Conservation (phyloP, 23 red algal species). For the Gracilaria vermiculophylla region DNA sequence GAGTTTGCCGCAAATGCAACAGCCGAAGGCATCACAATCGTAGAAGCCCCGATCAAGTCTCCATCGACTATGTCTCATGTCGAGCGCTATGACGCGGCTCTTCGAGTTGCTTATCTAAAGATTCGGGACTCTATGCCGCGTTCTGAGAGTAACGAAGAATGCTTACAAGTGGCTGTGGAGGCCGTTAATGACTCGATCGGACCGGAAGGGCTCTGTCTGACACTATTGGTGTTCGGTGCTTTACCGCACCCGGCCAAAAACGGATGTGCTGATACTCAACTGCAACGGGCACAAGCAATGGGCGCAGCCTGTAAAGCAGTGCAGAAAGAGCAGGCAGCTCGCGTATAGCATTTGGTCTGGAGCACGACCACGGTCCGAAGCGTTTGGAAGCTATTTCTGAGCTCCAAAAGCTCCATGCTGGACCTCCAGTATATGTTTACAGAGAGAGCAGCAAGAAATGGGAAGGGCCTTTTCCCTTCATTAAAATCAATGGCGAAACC, state of each 20-base stretch:
- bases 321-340: too few species aligned
- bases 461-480: constrained; percentile 24
- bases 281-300: too few species aligned
- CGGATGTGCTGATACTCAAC: too few species aligned
- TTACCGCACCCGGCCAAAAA: too few species aligned
- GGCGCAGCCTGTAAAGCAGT: too few species aligned
- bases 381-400: not conserved
- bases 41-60: too few species aligned
- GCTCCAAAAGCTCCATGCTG: constrained; percentile 20
- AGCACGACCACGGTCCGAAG: constrained; percentile 23
- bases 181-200: constrained; percentile 15
- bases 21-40: too few species aligned
- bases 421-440: constrained; percentile 34
- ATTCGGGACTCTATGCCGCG: not conserved
- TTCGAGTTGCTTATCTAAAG: constrained; percentile 9
- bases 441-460: not conserved
- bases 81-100: constrained; percentile 24
- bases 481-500: constrained; percentile 21
- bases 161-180: constrained; percentile 12
- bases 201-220: constrained; percentile 26
- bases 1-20: too few species aligned
- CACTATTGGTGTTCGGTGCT: constrained; percentile 17
- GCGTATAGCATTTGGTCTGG: constrained; percentile 14
- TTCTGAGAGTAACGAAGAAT: too few species aligned
- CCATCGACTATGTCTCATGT: constrained; percentile 16